These are phyloP conservation scores for Laguncularia racemosa DNA, from an alignment of 345 rosid genomes.

Conservation along the genomic window DNA sequence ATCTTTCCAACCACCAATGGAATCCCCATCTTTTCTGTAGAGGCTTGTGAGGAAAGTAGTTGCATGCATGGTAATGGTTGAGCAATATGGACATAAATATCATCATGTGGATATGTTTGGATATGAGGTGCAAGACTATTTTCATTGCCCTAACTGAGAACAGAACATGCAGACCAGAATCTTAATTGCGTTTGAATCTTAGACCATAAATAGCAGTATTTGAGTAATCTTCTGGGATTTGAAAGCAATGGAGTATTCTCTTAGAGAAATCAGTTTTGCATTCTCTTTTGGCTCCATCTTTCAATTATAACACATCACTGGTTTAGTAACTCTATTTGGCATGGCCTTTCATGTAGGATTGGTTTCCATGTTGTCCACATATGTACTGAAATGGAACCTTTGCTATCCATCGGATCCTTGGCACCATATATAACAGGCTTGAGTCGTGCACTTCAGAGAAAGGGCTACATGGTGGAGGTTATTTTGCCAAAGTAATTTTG, in stretches of 20 bases:
- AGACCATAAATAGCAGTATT: too few species aligned
- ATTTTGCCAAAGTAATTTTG: slow-evolving; percentile 70
- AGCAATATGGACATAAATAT: too few species aligned
- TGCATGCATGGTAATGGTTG: too few species aligned
- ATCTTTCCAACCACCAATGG: not conserved
- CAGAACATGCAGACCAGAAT: too few species aligned
- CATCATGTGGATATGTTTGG: too few species aligned
- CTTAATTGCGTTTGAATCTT: too few species aligned
- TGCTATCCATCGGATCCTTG: slow-evolving; percentile 58
- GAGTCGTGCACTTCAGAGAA: slow-evolving; percentile 51
- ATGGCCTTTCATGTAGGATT: slow-evolving; percentile 37
- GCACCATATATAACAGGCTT: slow-evolving; percentile 64
- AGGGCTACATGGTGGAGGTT: slow-evolving; percentile 77
- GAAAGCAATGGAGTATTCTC: too few species aligned
- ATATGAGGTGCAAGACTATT: too few species aligned
- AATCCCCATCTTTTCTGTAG: not conserved
- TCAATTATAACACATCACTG: not conserved
- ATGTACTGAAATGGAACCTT: slow-evolving; percentile 81
- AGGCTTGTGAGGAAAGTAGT: too few species aligned
- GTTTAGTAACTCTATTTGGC: slow-evolving; percentile 1
- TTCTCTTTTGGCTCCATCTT: not conserved
- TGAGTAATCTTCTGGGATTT: too few species aligned
- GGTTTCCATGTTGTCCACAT: slow-evolving; percentile 67
- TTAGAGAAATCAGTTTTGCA: too few species aligned
- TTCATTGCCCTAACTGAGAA: too few species aligned